These are phyloP conservation scores for Fusarium foetens DNA, from an alignment of 2,329 filamentous ascomycete species.

Conservation along the genomic window DNA sequence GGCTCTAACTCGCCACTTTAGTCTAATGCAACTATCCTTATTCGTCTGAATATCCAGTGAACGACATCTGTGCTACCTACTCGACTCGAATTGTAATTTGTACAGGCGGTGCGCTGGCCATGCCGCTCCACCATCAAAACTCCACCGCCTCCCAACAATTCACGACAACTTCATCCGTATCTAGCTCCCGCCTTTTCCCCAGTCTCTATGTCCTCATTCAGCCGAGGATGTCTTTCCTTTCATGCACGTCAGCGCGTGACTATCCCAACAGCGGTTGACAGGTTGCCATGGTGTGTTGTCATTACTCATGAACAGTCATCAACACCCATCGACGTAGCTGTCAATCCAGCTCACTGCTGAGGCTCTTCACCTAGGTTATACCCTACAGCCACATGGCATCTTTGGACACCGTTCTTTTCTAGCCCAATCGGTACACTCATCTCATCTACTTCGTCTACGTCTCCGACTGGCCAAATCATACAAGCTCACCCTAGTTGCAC, in stretches of 20 bases:
- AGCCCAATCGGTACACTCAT: slow-evolving; percentile 5
- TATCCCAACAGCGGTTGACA: slow-evolving; percentile 22
- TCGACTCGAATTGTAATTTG: slow-evolving; percentile 18
- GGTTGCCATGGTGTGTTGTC: slow-evolving; percentile 23
- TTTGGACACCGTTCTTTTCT: not conserved
- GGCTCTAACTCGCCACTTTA: slow-evolving; percentile 20
- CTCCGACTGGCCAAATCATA: slow-evolving; percentile 26
- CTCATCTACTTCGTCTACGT: slow-evolving; percentile 1
- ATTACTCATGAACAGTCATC: not conserved
- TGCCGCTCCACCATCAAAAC: slow-evolving; percentile 35
- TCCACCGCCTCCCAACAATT: slow-evolving; percentile 40
- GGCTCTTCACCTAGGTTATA: not conserved
- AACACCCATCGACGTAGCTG: not conserved
- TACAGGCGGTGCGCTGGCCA: slow-evolving; percentile 41
- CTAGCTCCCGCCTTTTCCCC: slow-evolving; percentile 27
- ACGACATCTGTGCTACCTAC: slow-evolving; percentile 26
- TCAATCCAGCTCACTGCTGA: slow-evolving; percentile 6
- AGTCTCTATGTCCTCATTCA: slow-evolving; percentile 31
- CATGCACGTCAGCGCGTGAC: slow-evolving; percentile 43
- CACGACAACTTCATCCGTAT: slow-evolving; percentile 32
- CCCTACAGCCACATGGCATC: not conserved
- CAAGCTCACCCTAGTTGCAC: slow-evolving; percentile 9
- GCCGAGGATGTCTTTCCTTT: slow-evolving; percentile 26
- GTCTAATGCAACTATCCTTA: slow-evolving; percentile 18
- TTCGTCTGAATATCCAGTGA: slow-evolving; percentile 9